Base-by-base conservation (phyloP, 495 filamentous ascomycete species). In the Parachaetomium inaequale region DNA sequence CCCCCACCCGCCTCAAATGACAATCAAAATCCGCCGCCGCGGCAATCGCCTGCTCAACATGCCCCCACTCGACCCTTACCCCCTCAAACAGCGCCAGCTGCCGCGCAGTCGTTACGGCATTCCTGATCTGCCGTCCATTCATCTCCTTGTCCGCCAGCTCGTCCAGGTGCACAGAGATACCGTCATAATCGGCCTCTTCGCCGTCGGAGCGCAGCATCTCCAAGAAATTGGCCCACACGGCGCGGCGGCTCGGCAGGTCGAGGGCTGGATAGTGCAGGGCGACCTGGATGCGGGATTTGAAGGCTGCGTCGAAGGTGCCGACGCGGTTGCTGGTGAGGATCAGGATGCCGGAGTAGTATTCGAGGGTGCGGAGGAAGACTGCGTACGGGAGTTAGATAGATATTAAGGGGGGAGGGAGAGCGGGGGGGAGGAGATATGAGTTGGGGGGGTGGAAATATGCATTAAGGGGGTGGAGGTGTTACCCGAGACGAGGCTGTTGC, bases 401-500 rank as follows among this genome's bases (percentile, higher is more conserved):
- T n/a, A n/a, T n/a, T n/a, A n/a, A 26, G 3, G 2, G 21, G 68
- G 31, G 6, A 10, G n/a, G 17, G 8, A 6, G 21, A 40, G 31
- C n/a, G 12, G 28, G 15, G 49, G 32, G 1, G 4, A 32, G 7
- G 49, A n/a, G 38, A 42, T 46, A 8, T 46, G 43, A 12, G 23
- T 29, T 50, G 7, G n/a, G n/a, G n/a, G n/a, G n/a, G n/a, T n/a
- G n/a, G n/a, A n/a, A n/a, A 25, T 3, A 17, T 17, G 40, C 15
- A 23, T 1, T 10, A 23, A 19, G 1, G 23, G 45, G 7, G 21
- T n/a, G 2, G 23, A 4, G 14, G 10, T 23, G n/a, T 45, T 47
- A 61, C 59, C 59, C 55, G 85, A 87, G 31, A 93, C 89, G 0
- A 93, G 81, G 2, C 87, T 87, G 66, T 93, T 93, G 55, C 89